phyloP scores from a whole-genome alignment of 192 early-diverging fungal genomes.

The Phlyctochytrium bullatum region DNA sequence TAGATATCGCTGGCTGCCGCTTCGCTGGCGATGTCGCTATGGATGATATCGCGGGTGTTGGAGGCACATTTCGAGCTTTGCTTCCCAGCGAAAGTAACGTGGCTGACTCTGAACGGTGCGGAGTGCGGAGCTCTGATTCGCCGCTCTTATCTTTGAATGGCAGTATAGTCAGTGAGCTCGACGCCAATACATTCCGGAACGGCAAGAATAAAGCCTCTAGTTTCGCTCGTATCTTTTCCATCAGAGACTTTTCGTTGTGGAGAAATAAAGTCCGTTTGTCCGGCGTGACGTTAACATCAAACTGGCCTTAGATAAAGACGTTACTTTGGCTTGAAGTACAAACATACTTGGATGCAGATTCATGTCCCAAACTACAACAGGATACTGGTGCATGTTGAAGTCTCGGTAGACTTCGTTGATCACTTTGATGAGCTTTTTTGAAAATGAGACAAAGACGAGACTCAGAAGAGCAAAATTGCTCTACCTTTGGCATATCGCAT shows the following conservation, averaged over 20 bases:
- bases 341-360: slow-evolving; percentile 49
- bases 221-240: slow-evolving; percentile 48
- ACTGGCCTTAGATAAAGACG: slow-evolving; percentile 36
- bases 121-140: not conserved
- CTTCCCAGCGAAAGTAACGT: no score
- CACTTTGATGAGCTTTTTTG: slow-evolving; percentile 61
- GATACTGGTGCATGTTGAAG: slow-evolving; percentile 72
- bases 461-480: not conserved
- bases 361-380: slow-evolving; percentile 72
- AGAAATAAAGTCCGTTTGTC: slow-evolving; percentile 91
- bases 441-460: no score
- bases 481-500: slow-evolving; percentile 74
- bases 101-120: no score
- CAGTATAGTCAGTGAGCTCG: not conserved
- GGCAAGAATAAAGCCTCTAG: slow-evolving; percentile 12
- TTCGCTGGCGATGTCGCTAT: no score
- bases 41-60: no score
- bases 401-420: slow-evolving; percentile 80
- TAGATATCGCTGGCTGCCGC: no score
- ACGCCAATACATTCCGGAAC: not conserved
- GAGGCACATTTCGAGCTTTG: no score
- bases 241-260: slow-evolving; percentile 66
- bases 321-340: slow-evolving; percentile 4
- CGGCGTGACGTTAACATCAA: slow-evolving; percentile 93
- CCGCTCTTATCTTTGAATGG: not conserved